Evolutionary conservation across 2,329 filamentous ascomycete genomes (phyloP), one percentile per base, ranked within the genome.

Genomic region (Fonsecaea erecta): DNA sequence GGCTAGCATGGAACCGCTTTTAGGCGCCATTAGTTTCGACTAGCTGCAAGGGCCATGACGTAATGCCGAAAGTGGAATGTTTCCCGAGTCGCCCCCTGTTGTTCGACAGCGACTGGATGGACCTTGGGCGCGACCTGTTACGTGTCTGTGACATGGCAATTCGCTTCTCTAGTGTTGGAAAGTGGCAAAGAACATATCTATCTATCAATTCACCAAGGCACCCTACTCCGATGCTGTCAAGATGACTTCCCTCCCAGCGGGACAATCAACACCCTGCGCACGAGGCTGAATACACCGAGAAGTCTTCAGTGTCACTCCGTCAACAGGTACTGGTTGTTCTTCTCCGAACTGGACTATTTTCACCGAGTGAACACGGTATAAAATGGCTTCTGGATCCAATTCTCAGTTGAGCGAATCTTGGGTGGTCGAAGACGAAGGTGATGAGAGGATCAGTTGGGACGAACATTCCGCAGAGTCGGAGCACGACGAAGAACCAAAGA

Each of bases 351-450:
- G 18, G 9, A 12, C 9, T 4, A 1, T 9, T 3, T 12, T 12
- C 18, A 48, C 21, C 21, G 43, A 48, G 8, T 24, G 43, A 8
- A 5, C 11, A 48, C 43, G 43, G 18, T 46, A 54, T 46, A 52
- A 52, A 37, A 65, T 65, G 63, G 51, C 43, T 54, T 5, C 46
- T 56, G 59, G 14, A 40, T 37, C 46, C 14, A 63, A 60, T 21
- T 60, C 59, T 16, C 37, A 56, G n/a, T 30, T 67, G 40, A 58
- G 60, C 37, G 62, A 43, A 28, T 67, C 65, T 11, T 67, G 65
- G 65, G 65, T 67, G n/a, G 65, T 67, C 5, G 57, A 67, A 28
- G 65, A 66, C 14, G 32, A 67, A 16, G 53, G 53, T 16, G 57
- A 65, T 26, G 65, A 62, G 21, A 64, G 54, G 30, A 52, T 64